Base-by-base conservation (phyloP, 345 rosid genomes). In the Sisymbrium irio region DNA sequence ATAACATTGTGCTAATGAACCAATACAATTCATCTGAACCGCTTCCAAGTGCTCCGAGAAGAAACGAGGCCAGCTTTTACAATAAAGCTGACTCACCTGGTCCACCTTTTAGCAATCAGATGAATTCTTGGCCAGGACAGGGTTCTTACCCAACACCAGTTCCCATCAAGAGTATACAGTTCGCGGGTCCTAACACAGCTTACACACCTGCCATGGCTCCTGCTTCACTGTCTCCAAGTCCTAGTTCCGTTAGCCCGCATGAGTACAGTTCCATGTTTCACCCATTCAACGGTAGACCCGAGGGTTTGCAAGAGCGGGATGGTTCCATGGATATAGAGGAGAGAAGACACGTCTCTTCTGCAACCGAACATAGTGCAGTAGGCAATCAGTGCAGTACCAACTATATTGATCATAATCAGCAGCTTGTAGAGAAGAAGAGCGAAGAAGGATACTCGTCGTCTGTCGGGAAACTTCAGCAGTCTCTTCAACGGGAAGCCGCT, bases 401-500 rank as follows among this genome's bases (percentile, higher is more conserved):
- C 27, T 49, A 85, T 77, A 91, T 83, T 32, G 78, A 40, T 54
- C 80, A 40, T 54, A 79, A 80, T 71, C 85, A 61, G 69, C 75
- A 12, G 51, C 51, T 47, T 9, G 5, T 32, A 32, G 96, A 85
- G 76, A 78, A 85, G 71, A 88, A 71, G 69, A 85, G 76, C 9
- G 88, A 84, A 25, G 90, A 82, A 1, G 82, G 77, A 69, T 53
- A 66, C 9, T 72, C 73, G 6, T 54, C 76, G 9, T 78, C 78
- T 7, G 70, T 64, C 3, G 85, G 83, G 63, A 83, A 75, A 79
- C 49, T 77, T 0, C 83, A 77, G 39, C 83, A 82, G 10, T 85
- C 96, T 39, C 74, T 72, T 13, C 89, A 83, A 80, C 87, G 99
- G 64, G 96, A 92, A 85, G 98, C 92, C 2, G 99, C 98, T 72